Base-by-base conservation (phyloP, 2,329 filamentous ascomycete species). In the Aspergillaceae sp. region DNA sequence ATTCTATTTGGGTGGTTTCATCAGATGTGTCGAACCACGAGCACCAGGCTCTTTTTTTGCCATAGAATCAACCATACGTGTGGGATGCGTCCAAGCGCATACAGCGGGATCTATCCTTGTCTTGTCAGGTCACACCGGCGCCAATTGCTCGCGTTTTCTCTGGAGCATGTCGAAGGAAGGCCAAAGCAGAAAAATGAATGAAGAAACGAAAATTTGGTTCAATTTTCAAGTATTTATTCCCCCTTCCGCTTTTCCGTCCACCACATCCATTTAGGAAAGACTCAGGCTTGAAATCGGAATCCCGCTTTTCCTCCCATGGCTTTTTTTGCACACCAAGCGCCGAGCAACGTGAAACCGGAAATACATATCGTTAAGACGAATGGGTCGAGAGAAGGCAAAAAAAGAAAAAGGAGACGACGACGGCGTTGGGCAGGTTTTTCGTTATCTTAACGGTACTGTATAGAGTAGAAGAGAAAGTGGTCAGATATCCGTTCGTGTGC, bases 401-500 rank as follows among this genome's bases (percentile, higher is more conserved):
- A 19, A 11, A 44, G 53, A 48, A 51, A 59, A 53, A 51, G 50
- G 54, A 19, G 19, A 19, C 19, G 19, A 19, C 19, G 19, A 19
- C 19, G 19, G 19, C 19, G 19, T 19, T 19, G 19, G 19, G 19
- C 19, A 19, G 19, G 19, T 19, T 19, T 19, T 19, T 19, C 19
- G 19, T 19, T 19, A 19, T 19, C 55, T 65, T 65, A 65, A 51
- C 62, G 62, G 61, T 60, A 65, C 62, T 65, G 58, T 49, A 26
- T 36, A 30, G 40, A 41, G 40, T 11, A 19, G 11, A 19, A 40
- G 26, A 40, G 11, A 28, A 7, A 19, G 26, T 32, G 29, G 9
- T 26, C 33, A 19, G 19, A 11, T 28, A 27, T 19, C n/a, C 27
- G 11, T 28, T 40, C 9, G 26, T 9, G 27, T 10, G 26, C 29